A percentile compares a stretch with the other conserved stretches of the same genome.
Conservation (phyloP, 2,329 filamentous ascomycete genomes). For the Fusarium agapanthi region DNA sequence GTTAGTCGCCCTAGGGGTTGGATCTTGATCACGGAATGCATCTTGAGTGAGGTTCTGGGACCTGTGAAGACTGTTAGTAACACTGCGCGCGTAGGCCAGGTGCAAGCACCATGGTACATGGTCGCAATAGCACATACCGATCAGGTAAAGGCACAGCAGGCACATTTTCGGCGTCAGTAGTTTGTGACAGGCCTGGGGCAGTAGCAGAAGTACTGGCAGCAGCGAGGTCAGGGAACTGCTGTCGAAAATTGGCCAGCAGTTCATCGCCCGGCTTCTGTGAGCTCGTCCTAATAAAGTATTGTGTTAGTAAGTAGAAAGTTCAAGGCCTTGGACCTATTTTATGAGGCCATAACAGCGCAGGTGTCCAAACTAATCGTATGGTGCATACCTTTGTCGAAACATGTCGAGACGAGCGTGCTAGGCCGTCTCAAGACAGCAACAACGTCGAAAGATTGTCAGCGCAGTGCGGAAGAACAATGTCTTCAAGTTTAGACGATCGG, state of each 20-base stretch:
- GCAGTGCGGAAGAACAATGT: conserved; percentile 9
- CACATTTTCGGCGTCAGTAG: conserved; percentile 43
- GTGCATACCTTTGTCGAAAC: conserved; percentile 44
- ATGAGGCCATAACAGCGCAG: background rate
- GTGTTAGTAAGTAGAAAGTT: conserved; percentile 4
- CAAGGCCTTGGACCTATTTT: background rate
- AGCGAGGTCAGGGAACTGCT: conserved; percentile 80
- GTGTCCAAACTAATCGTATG: background rate
- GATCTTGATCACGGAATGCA: conserved; percentile 74
- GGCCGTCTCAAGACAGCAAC: conserved; percentile 31
- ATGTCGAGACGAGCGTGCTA: conserved; percentile 37
- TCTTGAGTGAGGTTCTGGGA: conserved; percentile 39
- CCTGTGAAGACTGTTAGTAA: conserved; percentile 32
- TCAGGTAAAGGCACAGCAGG: conserved; percentile 39
- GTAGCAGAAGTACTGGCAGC: conserved; percentile 59
- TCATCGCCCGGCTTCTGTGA: conserved; percentile 88
- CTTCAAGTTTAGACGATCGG: conserved; percentile 1
- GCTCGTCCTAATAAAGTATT: conserved; percentile 64
- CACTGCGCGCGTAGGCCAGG: background rate
- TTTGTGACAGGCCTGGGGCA: conserved; percentile 49
- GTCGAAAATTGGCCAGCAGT: conserved; percentile 83
- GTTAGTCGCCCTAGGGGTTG: conserved; percentile 80
- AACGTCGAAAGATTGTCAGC: conserved; percentile 16
- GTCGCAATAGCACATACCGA: conserved; percentile 35
- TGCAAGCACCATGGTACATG: background rate